Conservation (phyloP, 2,329 filamentous ascomycete species). For the Anthostomella pinea region DNA sequence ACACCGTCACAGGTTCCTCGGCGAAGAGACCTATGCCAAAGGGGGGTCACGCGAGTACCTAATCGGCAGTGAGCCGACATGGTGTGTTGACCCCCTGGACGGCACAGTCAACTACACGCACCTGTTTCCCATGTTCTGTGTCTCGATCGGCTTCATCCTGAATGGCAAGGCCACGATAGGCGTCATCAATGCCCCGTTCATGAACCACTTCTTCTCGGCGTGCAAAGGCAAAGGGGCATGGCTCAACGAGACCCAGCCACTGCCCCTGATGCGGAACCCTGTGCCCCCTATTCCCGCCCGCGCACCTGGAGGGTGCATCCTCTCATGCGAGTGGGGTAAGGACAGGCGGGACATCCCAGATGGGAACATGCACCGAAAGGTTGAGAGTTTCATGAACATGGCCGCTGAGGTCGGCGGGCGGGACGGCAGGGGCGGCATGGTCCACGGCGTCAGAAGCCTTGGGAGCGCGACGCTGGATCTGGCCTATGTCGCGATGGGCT, state of each 20-base stretch:
- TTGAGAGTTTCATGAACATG: slow-evolving; percentile 74
- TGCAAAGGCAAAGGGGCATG: slow-evolving; percentile 65
- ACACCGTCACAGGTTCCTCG: slow-evolving; percentile 63
- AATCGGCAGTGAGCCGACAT: slow-evolving; percentile 62
- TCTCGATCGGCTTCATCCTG: slow-evolving; percentile 69
- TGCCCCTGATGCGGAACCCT: slow-evolving; percentile 63
- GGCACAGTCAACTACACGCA: slow-evolving; percentile 82
- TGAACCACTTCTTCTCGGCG: slow-evolving; percentile 67
- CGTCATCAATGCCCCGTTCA: slow-evolving; percentile 69
- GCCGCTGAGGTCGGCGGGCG: slow-evolving; percentile 63
- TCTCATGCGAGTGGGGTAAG: slow-evolving; percentile 78
- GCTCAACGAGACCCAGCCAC: slow-evolving; percentile 60
- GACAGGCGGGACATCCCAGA: slow-evolving; percentile 64
- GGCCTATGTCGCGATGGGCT: slow-evolving; percentile 71
- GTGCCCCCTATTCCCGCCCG: slow-evolving; percentile 60
- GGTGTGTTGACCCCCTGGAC: slow-evolving; percentile 75
- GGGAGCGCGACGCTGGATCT: slow-evolving; percentile 73
- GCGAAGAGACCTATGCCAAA: slow-evolving; percentile 73
- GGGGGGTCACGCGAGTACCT: slow-evolving; percentile 66
- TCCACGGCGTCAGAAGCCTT: slow-evolving; percentile 70
- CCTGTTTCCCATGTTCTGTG: slow-evolving; percentile 77
- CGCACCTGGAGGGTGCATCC: slow-evolving; percentile 67
- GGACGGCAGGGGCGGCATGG: slow-evolving; percentile 71
- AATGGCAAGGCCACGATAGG: slow-evolving; percentile 61
- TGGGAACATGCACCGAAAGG: slow-evolving; percentile 68